Evolutionary conservation across 2,329 filamentous ascomycete species (phyloP).

Genomic region (Xylariaceae sp.): DNA sequence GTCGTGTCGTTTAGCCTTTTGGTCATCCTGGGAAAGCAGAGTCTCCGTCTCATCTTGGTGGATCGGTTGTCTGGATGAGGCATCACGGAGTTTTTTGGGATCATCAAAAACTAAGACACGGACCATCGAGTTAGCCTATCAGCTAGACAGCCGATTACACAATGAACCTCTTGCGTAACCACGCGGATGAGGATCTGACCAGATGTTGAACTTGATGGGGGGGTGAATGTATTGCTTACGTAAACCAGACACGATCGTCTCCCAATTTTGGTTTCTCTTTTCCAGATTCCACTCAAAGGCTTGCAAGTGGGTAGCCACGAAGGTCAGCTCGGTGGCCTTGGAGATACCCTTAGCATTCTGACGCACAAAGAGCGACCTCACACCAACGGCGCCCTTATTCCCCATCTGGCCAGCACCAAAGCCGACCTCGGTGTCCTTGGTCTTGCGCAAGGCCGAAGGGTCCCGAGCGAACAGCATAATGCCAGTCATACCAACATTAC

Average conservation of each 20-base stretch:
- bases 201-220: too few species aligned
- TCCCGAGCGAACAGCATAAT: slow-evolving; percentile 79
- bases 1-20: slow-evolving; percentile 45
- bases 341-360: slow-evolving; percentile 30
- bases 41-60: slow-evolving; percentile 15
- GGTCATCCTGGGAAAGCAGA: slow-evolving; percentile 20
- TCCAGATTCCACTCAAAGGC: slow-evolving; percentile 78
- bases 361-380: slow-evolving; percentile 60
- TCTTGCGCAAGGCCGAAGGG: slow-evolving; percentile 53
- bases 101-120: slow-evolving; percentile 59
- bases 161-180: too few species aligned
- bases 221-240: slow-evolving; percentile 5
- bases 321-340: slow-evolving; percentile 64
- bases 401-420: slow-evolving; percentile 86
- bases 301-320: slow-evolving; percentile 83
- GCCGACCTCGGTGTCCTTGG: slow-evolving; percentile 79
- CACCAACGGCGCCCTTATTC: slow-evolving; percentile 88
- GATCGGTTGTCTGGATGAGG: slow-evolving; percentile 5
- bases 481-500: slow-evolving; percentile 84
- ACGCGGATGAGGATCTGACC: too few species aligned
- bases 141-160: too few species aligned
- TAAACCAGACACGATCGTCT: slow-evolving; percentile 71
- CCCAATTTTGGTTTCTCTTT: slow-evolving; percentile 83
- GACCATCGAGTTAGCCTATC: background rate
- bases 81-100: slow-evolving; percentile 36